Evolutionary conservation across 139 green algal genomes (phyloP).

Genomic region (Coccomyxa sp.): DNA sequence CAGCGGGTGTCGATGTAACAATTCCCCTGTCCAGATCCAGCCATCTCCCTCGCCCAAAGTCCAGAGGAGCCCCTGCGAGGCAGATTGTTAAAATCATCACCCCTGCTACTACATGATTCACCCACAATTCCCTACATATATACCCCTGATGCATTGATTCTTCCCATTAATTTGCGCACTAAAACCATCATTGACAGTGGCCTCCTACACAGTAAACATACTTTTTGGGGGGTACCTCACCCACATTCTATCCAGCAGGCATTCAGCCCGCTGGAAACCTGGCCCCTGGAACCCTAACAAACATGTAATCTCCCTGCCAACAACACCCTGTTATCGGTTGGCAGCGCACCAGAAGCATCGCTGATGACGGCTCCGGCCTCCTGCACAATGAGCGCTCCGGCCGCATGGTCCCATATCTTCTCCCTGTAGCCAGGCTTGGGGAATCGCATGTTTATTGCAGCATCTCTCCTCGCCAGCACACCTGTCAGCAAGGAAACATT

Average conservation of each 20-base stretch:
- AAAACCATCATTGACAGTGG: background rate
- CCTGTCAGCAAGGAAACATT: slow-evolving; percentile 26
- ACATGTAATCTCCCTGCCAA: no score
- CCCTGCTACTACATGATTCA: background rate
- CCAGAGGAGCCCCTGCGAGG: slow-evolving; percentile 1
- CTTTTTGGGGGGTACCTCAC: background rate
- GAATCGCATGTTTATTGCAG: slow-evolving; percentile 87
- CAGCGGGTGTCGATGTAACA: slow-evolving; percentile 44
- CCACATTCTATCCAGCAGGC: no score
- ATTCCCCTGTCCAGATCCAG: slow-evolving; percentile 53
- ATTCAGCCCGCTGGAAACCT: no score
- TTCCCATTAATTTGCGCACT: background rate
- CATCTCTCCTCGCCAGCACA: slow-evolving; percentile 68
- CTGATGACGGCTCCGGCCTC: slow-evolving; percentile 71
- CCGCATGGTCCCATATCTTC: slow-evolving; percentile 93
- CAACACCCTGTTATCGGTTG: no score
- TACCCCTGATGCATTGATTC: no score
- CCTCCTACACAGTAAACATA: background rate
- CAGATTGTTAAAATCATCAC: background rate
- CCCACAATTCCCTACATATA: background rate
- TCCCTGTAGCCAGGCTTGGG: slow-evolving; percentile 75
- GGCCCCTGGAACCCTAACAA: no score
- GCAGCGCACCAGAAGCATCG: slow-evolving; percentile 36
- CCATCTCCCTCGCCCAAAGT: slow-evolving; percentile 41
- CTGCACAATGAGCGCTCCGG: slow-evolving; percentile 75